A percentile compares a stretch with the other conserved stretches of the same genome.
These are phyloP conservation scores for Neurospora sp. DNA, from an alignment of 495 filamentous ascomycete species.

Conservation along the genomic window DNA sequence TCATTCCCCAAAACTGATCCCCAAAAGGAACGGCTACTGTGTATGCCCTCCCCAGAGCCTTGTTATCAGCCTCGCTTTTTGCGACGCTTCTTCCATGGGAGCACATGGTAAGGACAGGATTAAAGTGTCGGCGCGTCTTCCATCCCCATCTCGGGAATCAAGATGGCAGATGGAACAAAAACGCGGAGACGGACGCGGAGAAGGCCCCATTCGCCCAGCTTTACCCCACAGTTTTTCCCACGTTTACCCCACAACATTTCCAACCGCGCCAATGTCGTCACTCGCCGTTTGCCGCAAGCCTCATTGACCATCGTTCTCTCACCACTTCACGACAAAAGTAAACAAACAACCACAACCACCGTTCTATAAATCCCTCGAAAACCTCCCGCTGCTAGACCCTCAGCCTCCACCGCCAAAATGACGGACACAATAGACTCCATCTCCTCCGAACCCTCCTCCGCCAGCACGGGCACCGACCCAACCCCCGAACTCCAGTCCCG, in stretches of 20 bases:
- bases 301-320: background rate
- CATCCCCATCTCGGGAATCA: too few relatives aligned
- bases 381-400: too few relatives aligned
- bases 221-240: background rate
- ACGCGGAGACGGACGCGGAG: background rate
- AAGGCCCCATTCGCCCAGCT: background rate
- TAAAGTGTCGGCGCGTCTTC: background rate
- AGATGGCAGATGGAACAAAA: too few relatives aligned
- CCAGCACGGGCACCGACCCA: constrained; percentile 8
- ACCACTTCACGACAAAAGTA: background rate
- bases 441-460: constrained; percentile 1
- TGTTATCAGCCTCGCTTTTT: background rate
- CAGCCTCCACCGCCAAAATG: background rate
- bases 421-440: background rate
- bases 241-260: background rate
- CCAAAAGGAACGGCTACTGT: too few relatives aligned
- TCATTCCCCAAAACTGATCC: background rate
- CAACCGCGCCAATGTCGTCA: background rate
- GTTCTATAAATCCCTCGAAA: too few relatives aligned
- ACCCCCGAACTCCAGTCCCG: constrained; percentile 15
- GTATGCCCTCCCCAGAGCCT: too few relatives aligned
- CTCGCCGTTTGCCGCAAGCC: background rate
- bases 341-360: background rate
- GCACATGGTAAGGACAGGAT: background rate
- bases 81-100: background rate